Evolutionary conservation across 2,329 filamentous ascomycete species (phyloP), one percentile per base, ranked within the genome.

Genomic region (Sporothrix schenckii): DNA sequence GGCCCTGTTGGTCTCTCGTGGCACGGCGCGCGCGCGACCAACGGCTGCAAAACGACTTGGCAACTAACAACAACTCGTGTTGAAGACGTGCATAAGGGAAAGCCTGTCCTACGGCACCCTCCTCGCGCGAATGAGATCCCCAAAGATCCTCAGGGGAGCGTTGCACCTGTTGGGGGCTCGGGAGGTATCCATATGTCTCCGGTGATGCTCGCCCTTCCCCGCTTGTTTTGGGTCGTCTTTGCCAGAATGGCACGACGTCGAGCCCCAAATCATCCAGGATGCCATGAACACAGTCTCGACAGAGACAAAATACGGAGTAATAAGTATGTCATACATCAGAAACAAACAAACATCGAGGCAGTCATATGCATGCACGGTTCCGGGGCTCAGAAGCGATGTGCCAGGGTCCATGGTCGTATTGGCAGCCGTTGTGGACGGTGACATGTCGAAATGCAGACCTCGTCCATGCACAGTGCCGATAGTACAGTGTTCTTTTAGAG

Each of bases 381-480:
- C 34, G 34, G 34, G 7, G 34, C 60, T 11, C 60, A 49, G 49
- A 63, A 27, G 24, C 58, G 27, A 50, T 47, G 52, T 21, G 27
- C 65, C 19, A 16, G 39, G 21, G 49, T 10, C 14, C 16, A 9
- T n/a, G 3, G 24, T 69, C 68, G 68, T 69, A 56, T 69, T 66
- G 54, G 44, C 67, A 61, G 54, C 58, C 53, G 53, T 60, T 56
- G 68, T 69, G 68, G 56, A 69, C 24, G 13, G 67, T 69, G 30
- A 56, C 39, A 61, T 44, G 9, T 41, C 56, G 19, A 44, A 14
- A 30, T 24, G 19, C 39, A 14, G n/a, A 19, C 19, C 44, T 61
- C 14, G 65, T 41, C 21, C 11, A 61, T 14, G 39, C 58, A 63
- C 58, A 47, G 58, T 63, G 58, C 4, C 13, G 6, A 10, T 47